Evolutionary conservation across 169 alveolate species (phyloP).

Genomic region (Cryptosporidium meleagridis): DNA sequence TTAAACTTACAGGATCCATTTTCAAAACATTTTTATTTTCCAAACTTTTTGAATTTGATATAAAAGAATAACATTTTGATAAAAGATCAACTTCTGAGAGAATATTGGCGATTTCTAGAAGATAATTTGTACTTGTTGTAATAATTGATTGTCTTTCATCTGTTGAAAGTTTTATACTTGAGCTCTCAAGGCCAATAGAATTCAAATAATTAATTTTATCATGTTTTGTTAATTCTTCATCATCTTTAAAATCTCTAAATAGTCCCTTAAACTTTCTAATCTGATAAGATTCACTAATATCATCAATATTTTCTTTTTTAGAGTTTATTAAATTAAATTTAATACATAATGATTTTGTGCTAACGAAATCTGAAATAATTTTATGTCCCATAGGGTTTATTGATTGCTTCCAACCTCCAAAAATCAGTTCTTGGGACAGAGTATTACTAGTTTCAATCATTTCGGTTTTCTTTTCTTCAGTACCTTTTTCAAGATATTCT

Average conservation of each 20-base stretch:
- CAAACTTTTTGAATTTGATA: constrained; percentile 10
- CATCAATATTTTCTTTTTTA: constrained; percentile 23
- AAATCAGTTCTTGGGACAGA: constrained; percentile 38
- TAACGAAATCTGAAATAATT: not conserved
- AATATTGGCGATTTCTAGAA: constrained; percentile 21
- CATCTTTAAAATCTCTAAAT: constrained; percentile 20
- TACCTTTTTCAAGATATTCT: constrained; percentile 26
- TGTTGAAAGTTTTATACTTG: constrained; percentile 48
- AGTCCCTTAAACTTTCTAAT: constrained; percentile 62
- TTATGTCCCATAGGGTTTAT: constrained; percentile 24
- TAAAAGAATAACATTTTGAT: constrained; percentile 31
- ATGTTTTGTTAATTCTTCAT: constrained; percentile 31
- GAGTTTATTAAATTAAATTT: constrained; percentile 19
- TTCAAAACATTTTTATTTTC: constrained; percentile 22
- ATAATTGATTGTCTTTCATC: constrained; percentile 62
- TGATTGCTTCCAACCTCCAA: constrained; percentile 50
- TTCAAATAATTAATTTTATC: constrained; percentile 38
- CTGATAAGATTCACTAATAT: constrained; percentile 50
- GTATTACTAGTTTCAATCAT: constrained; percentile 11
- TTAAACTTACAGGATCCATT: constrained; percentile 58
- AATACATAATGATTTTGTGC: constrained; percentile 36
- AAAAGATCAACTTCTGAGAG: constrained; percentile 56
- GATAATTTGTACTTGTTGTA: constrained; percentile 34
- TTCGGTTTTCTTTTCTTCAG: constrained; percentile 5
- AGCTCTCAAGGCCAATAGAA: not conserved